These are phyloP conservation scores for Musa troglodytarum DNA, from an alignment of 176 grass and related monocot genomes.

Conservation along the genomic window DNA sequence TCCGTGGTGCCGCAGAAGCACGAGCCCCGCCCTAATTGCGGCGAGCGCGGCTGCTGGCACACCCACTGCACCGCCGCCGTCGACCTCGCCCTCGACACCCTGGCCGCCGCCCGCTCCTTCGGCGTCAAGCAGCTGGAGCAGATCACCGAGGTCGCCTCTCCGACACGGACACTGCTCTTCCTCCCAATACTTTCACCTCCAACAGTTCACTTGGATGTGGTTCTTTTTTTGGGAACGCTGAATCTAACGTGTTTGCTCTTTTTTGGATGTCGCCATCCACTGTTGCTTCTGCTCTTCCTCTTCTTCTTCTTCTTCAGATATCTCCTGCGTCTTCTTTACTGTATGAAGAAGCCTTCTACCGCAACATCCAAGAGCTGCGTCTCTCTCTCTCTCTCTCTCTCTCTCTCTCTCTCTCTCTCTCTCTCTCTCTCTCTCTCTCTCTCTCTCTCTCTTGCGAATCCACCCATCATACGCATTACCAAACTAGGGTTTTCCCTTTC, in stretches of 20 bases:
- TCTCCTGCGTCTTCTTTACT: too few species aligned
- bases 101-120: slow-evolving; percentile 74
- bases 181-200: not conserved
- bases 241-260: not conserved
- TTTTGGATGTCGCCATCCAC: not conserved
- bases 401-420: slow-evolving; percentile 2
- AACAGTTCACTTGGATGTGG: not conserved
- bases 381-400: not conserved
- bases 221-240: not conserved
- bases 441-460: not conserved
- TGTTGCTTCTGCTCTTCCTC: not conserved
- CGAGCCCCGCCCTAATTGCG: slow-evolving; percentile 69
- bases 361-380: not conserved
- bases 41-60: slow-evolving; percentile 92
- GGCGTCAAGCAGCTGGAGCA: slow-evolving; percentile 90
- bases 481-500: slow-evolving; percentile 16
- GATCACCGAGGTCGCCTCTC: slow-evolving; percentile 57
- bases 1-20: slow-evolving; percentile 96
- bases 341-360: not conserved
- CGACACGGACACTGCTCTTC: not conserved
- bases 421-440: slow-evolving; percentile 4
- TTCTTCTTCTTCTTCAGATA: not conserved
- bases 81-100: slow-evolving; percentile 86
- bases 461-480: slow-evolving; percentile 4
- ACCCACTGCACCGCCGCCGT: slow-evolving; percentile 96